A percentile compares a stretch with the other conserved stretches of the same genome.
phyloP scores from a whole-genome alignment of 352 stramenopile species.

The Phytophthora fragariaefolia region DNA sequence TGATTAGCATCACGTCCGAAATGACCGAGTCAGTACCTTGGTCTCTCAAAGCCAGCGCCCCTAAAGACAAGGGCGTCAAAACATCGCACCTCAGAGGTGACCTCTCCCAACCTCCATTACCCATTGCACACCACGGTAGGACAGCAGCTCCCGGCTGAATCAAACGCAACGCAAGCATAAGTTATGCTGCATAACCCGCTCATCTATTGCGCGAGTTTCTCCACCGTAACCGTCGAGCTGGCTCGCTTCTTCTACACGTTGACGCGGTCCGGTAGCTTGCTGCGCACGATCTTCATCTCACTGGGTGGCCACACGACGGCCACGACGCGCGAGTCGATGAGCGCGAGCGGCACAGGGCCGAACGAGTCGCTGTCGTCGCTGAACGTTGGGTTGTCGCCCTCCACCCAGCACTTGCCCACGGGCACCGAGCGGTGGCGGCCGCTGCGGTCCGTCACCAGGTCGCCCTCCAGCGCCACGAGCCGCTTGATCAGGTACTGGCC shows the following conservation, averaged over 20 bases:
- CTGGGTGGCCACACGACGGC: conserved; percentile 81
- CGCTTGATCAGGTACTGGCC: conserved; percentile 80
- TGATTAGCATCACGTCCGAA: no score
- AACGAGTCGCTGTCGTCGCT: conserved; percentile 86
- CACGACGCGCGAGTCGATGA: conserved; percentile 81
- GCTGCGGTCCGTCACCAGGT: conserved; percentile 65
- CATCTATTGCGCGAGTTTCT: conserved; percentile 8
- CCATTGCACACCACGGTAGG: background rate
- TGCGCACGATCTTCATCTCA: conserved; percentile 66
- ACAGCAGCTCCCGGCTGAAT: conserved; percentile 7
- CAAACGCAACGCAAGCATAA: conserved; percentile 21
- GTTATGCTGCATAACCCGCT: no score
- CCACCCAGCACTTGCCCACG: conserved; percentile 85
- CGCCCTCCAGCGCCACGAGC: conserved; percentile 76
- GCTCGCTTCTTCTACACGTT: conserved; percentile 45
- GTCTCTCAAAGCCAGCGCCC: background rate
- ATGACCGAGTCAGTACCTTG: background rate
- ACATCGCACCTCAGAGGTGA: conserved; percentile 2
- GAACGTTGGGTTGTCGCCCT: conserved; percentile 78
- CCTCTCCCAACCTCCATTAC: background rate
- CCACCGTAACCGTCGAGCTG: conserved; percentile 11
- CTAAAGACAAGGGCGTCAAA: background rate
- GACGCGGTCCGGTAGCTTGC: conserved; percentile 61
- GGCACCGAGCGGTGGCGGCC: conserved; percentile 53
- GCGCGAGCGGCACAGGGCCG: conserved; percentile 76